Base-by-base conservation (phyloP, 2,329 filamentous ascomycete genomes). In the Incumbomyces lentus region DNA sequence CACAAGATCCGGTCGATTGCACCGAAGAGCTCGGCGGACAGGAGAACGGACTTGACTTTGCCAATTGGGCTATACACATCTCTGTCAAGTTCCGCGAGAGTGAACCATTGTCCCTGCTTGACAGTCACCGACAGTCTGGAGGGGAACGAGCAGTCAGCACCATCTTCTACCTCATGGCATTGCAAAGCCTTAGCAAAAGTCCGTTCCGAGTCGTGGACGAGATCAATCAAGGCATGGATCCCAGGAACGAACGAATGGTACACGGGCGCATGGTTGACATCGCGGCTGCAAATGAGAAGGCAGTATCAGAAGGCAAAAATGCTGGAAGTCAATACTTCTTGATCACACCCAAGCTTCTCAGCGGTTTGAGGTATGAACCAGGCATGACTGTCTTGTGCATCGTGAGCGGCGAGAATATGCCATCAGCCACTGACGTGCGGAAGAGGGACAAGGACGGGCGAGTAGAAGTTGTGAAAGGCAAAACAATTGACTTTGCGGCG, bases 151-250 rank as follows among this genome's bases (percentile, higher is more conserved):
- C 92, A 18, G 90, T 98, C 17, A 94, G 87, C 17, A 98, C 92
- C 12, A 94, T 96, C 61, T 98, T 96, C 74, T 98, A 93, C 68
- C 86, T 98, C 47, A 96, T 98, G 89, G 87, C 92, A 4, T 77
- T 98, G 19, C 92, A 98, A 64, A 86, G 86, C 41, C 81, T 98
- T 59, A 90, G 92, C 13, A 84, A 88, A 59, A 88, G 89, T 2
- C 92, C 92, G 1, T 98, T 98, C 76, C 87, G 92, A 44, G 90
- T 98, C 41, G 92, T 98, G 49, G 92, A 98, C 66, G 92, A 98
- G 69, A 98, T 98, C 73, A 98, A 98, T 62, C 92, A 98, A 68
- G 92, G 92, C 55, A 98, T 98, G 92, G 92, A 98, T 64, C 92
- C 90, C 36, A 82, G 92, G 59, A 98, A 98, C 66, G 92, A 98